These are phyloP conservation scores for Pochonia chlamydosporia DNA, from an alignment of 2,329 filamentous ascomycete species.

Conservation along the genomic window DNA sequence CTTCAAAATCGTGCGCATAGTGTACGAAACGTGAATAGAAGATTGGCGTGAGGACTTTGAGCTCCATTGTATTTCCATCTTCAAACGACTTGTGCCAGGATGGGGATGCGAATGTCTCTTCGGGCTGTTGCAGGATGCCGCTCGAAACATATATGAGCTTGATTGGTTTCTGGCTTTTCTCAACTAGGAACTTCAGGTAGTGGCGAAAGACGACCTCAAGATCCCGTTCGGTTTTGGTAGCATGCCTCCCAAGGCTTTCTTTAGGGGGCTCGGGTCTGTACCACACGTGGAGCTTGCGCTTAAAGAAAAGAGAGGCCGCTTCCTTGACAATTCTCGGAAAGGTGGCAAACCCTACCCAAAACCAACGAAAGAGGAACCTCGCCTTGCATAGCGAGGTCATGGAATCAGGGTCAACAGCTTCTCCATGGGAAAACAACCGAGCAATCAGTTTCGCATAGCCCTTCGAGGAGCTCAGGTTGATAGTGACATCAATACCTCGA, in stretches of 20 bases:
- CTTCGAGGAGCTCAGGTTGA: slow-evolving; percentile 56
- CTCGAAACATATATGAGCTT: slow-evolving; percentile 48
- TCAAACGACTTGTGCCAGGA: slow-evolving; percentile 13
- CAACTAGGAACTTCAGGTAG: slow-evolving; percentile 45
- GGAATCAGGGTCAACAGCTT: slow-evolving; percentile 41
- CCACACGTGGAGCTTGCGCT: slow-evolving; percentile 55
- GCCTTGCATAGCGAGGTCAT: slow-evolving; percentile 38
- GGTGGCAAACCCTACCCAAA: slow-evolving; percentile 62
- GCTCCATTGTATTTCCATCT: slow-evolving; percentile 35
- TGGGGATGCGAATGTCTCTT: slow-evolving; percentile 33
- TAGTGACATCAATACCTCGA: slow-evolving; percentile 49
- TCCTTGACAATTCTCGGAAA: slow-evolving; percentile 61
- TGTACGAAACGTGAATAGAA: slow-evolving; percentile 64
- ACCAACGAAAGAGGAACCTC: slow-evolving; percentile 51
- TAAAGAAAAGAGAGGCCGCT: slow-evolving; percentile 52
- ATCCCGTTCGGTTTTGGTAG: slow-evolving; percentile 41
- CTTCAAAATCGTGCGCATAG: slow-evolving; percentile 57
- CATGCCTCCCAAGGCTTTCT: slow-evolving; percentile 47
- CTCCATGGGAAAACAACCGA: slow-evolving; percentile 47
- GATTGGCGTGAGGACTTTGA: slow-evolving; percentile 55
- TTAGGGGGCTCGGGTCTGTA: slow-evolving; percentile 57
- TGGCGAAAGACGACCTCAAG: slow-evolving; percentile 42
- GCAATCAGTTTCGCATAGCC: slow-evolving; percentile 55
- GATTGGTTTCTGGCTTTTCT: slow-evolving; percentile 36
- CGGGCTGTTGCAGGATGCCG: slow-evolving; percentile 33